Conservation (phyloP, 768 basidiomycete genomes). For the Epithele typhae region DNA sequence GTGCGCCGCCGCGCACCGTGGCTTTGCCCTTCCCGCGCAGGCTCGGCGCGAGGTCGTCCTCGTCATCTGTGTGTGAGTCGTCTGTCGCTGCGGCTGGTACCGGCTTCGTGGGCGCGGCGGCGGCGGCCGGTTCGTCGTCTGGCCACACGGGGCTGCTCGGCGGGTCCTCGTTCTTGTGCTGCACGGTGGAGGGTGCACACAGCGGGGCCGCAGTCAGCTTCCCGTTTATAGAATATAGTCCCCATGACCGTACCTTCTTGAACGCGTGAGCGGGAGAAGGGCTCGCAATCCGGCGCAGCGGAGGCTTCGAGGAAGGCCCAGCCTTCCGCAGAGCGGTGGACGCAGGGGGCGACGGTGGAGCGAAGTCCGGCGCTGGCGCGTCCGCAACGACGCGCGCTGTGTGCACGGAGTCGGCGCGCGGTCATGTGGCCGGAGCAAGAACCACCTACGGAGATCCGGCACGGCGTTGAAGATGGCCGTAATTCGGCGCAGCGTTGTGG, state of each 20-base stretch:
- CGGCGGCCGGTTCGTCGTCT: not conserved
- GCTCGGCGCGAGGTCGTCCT: constrained; percentile 2
- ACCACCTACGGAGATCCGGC: constrained; percentile 57
- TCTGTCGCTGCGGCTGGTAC: constrained; percentile 22
- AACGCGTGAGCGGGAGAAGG: not conserved
- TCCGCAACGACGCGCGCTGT: constrained; percentile 50
- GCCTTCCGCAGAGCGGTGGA: constrained; percentile 6
- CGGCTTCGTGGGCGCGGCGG: not conserved
- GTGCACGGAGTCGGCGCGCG: constrained; percentile 4
- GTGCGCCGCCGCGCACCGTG: not conserved
- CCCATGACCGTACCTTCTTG: not conserved
- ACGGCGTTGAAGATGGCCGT: constrained; percentile 68
- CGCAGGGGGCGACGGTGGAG: constrained; percentile 14
- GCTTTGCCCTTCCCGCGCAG: constrained; percentile 7
- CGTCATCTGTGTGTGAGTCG: constrained; percentile 42
- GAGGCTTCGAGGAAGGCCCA: constrained; percentile 2
- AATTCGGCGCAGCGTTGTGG: constrained; percentile 65
- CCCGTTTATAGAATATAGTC: too few species aligned
- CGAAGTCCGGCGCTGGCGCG: constrained; percentile 42
- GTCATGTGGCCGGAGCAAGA: constrained; percentile 12
- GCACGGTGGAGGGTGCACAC: too few species aligned
- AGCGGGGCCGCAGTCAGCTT: too few species aligned
- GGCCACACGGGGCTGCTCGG: not conserved
- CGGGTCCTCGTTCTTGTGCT: not conserved
- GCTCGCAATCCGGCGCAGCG: constrained; percentile 4